Evolutionary conservation across 306 rosid species (phyloP).

Genomic region (Aeschynomene evenia): DNA sequence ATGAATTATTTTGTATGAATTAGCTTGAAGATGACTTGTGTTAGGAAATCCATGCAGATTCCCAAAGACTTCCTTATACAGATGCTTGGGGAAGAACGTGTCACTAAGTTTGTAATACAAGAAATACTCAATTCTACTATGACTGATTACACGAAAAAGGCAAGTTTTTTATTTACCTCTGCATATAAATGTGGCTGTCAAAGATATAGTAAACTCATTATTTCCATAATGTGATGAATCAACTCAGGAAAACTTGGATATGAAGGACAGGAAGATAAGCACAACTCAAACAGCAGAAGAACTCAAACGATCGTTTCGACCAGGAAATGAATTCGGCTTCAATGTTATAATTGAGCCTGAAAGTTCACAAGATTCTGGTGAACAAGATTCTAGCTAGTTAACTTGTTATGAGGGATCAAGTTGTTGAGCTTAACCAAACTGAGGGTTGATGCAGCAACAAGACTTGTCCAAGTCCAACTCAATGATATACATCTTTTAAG

Average conservation of each 20-base stretch:
- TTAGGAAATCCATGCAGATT: constrained; percentile 49
- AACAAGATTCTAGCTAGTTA: too few relatives aligned
- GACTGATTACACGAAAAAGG: constrained; percentile 73
- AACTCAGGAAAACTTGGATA: constrained; percentile 71
- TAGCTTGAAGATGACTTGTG: constrained; percentile 29
- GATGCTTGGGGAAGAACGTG: constrained; percentile 73
- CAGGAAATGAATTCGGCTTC: constrained; percentile 70
- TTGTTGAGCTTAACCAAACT: constrained; percentile 13
- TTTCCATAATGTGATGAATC: background rate
- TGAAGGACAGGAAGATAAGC: constrained; percentile 66
- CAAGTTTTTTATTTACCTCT: constrained; percentile 30
- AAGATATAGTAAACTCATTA: background rate
- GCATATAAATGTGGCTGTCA: constrained; percentile 3
- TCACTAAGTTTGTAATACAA: constrained; percentile 69
- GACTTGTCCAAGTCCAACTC: background rate
- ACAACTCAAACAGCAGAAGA: constrained; percentile 68
- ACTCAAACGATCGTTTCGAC: constrained; percentile 53
- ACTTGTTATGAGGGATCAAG: constrained; percentile 21
- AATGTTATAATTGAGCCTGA: constrained; percentile 65
- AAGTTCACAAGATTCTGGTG: constrained; percentile 33
- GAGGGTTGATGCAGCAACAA: background rate
- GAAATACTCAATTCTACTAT: constrained; percentile 74
- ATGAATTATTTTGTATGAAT: constrained; percentile 14
- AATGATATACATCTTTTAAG: background rate
- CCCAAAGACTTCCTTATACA: constrained; percentile 72